These are phyloP conservation scores for Colletotrichum higginsianum DNA, from an alignment of 2,329 filamentous ascomycete genomes.

Conservation along the genomic window DNA sequence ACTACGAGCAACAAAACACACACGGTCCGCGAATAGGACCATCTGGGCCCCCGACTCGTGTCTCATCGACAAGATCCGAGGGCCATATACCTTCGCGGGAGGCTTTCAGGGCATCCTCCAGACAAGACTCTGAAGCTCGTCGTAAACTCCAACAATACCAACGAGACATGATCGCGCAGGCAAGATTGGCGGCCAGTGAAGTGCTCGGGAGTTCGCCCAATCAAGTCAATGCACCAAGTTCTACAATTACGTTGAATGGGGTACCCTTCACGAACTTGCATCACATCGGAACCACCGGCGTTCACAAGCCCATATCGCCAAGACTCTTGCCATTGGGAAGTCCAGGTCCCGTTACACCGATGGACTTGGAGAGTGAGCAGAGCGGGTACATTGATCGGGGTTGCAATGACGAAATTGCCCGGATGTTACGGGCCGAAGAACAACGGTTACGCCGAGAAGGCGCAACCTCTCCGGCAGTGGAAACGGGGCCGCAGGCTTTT, in stretches of 20 bases:
- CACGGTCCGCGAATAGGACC: conserved; percentile 41
- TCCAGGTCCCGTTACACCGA: conserved; percentile 73
- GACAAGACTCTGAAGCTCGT: conserved; percentile 64
- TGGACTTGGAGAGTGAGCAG: conserved; percentile 64
- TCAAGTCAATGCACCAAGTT: conserved; percentile 47
- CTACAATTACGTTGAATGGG: conserved; percentile 52
- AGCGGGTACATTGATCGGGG: conserved; percentile 56
- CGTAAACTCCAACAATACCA: conserved; percentile 71
- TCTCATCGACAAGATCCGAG: conserved; percentile 37
- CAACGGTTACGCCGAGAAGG: conserved; percentile 51
- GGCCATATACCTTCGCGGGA: conserved; percentile 47
- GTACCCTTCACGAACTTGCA: conserved; percentile 56
- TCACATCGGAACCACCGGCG: conserved; percentile 53
- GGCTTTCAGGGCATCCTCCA: conserved; percentile 46
- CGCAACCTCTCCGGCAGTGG: conserved; percentile 50
- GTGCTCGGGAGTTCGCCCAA: conserved; percentile 47
- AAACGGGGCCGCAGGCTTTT: conserved; percentile 50
- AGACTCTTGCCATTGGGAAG: conserved; percentile 68
- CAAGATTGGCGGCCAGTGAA: conserved; percentile 60
- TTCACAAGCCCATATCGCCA: conserved; percentile 65
- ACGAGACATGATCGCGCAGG: conserved; percentile 73
- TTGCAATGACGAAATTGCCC: conserved; percentile 46
- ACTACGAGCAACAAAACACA: conserved; percentile 65
- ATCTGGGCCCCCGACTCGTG: conserved; percentile 18
- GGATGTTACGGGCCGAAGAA: conserved; percentile 48